These are phyloP conservation scores for Phascolomyces articulosus DNA, from an alignment of 371 early-diverging fungal genomes.

Conservation along the genomic window DNA sequence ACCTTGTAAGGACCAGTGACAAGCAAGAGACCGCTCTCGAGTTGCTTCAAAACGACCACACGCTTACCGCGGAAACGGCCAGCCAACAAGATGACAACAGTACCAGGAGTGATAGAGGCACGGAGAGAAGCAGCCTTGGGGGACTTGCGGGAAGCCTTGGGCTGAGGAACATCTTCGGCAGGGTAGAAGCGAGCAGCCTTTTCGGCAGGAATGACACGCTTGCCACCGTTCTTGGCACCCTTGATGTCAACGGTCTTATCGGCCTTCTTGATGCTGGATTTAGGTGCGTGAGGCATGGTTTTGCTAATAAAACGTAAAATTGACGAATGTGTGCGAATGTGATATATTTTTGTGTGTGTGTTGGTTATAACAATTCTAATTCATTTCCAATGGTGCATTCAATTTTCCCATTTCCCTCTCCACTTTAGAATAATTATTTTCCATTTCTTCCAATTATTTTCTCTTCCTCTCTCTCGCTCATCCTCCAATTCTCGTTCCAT, in stretches of 20 bases:
- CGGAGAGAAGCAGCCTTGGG: constrained; percentile 76
- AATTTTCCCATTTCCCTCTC: not conserved
- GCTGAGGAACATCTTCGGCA: constrained; percentile 78
- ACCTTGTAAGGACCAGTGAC: constrained; percentile 97
- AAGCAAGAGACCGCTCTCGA: constrained; percentile 90
- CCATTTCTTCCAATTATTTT: too few relatives aligned
- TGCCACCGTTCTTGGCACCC: constrained; percentile 82
- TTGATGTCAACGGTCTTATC: constrained; percentile 72
- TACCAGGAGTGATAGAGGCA: constrained; percentile 92
- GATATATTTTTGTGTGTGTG: not conserved
- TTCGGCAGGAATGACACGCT: constrained; percentile 70
- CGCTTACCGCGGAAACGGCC: constrained; percentile 98
- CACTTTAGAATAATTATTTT: too few relatives aligned
- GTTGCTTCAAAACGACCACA: constrained; percentile 97
- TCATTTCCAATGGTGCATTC: too few relatives aligned
- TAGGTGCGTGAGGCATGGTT: constrained; percentile 48
- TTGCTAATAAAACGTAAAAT: not conserved
- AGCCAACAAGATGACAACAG: constrained; percentile 94
- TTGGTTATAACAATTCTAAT: too few relatives aligned
- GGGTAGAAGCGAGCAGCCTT: constrained; percentile 83
- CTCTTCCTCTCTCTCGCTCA: not conserved
- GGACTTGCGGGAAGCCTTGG: constrained; percentile 84
- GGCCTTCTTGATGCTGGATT: constrained; percentile 82
- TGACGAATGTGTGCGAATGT: not conserved
- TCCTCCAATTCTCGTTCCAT: not conserved